Evolutionary conservation across 208 protist species (phyloP).

Genomic region (Trypanosoma cruzi): DNA sequence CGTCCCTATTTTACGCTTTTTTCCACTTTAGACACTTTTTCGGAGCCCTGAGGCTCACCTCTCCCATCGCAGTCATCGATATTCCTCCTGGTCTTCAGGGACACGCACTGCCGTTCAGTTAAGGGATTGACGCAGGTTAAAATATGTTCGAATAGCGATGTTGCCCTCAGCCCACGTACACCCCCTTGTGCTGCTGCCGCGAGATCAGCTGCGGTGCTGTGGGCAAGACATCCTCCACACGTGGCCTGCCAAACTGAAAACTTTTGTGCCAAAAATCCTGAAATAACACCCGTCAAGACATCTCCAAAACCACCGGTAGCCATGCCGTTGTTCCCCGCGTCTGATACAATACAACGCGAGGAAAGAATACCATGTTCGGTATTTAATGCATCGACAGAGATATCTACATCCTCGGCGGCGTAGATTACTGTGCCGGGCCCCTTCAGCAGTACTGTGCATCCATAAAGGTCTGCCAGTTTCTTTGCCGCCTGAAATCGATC

Average conservation of each 20-base stretch:
- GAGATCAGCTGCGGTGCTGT: constrained; percentile 75
- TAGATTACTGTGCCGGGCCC: constrained; percentile 73
- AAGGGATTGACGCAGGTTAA: constrained; percentile 52
- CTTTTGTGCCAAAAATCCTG: constrained; percentile 52
- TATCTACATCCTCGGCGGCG: constrained; percentile 14
- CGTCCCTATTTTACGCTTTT: no score
- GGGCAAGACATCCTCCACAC: constrained; percentile 58
- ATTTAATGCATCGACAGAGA: neutral
- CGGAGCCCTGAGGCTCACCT: no score
- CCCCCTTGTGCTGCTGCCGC: constrained; percentile 36
- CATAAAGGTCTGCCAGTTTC: constrained; percentile 40
- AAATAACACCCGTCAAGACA: constrained; percentile 73
- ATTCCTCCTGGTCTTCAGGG: no score
- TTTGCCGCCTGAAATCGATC: constrained; percentile 61
- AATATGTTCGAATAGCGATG: constrained; percentile 54
- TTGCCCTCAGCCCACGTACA: constrained; percentile 64
- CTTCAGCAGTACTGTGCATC: constrained; percentile 75
- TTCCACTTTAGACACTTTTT: no score
- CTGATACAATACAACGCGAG: constrained; percentile 43
- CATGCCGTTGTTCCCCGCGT: constrained; percentile 89
- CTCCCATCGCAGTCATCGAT: no score
- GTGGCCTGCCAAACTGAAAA: constrained; percentile 24
- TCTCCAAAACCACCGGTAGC: constrained; percentile 84
- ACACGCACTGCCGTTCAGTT: neutral
- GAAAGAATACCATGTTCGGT: neutral